Evolutionary conservation across 805 yeast species (phyloP), one percentile per base, ranked within the genome.

Genomic region (Zygotorulaspora florentina): DNA sequence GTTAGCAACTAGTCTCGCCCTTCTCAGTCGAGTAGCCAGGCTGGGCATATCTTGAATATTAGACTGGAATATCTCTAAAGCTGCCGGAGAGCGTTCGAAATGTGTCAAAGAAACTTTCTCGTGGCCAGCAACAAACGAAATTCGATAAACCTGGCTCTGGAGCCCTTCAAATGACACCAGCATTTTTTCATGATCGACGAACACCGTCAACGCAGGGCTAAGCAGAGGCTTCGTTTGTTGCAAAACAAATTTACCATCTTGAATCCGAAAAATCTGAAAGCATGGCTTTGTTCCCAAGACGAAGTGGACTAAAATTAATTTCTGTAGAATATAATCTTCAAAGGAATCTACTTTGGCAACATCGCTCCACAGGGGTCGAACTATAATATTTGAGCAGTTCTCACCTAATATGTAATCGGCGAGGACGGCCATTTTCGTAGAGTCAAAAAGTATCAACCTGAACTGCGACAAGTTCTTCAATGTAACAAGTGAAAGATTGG

Each of bases 401-500:
- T 35, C 18, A 5, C 23, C 38, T 18, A 29, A 35, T 11, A 15
- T 39, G 12, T 30, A 28, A 8, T 13, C 4, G n/a, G 41, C 28
- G 6, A 39, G 15, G 15, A 42, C 18, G 16, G 28, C 20, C 46
- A 42, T 44, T 9, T 9, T 17, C 8, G 23, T 8, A 31, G 25
- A 35, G 18, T 45, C 47, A 15, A 48, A 48, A 28, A 48, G 47
- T 6, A 25, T 23, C 10, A 40, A 18, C 3, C 27, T 25, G 8
- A 35, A 8, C 15, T 15, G 29, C 13, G 20, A 9, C 10, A 26
- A 8, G n/a, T 15, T 20, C 23, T 43, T 39, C 7, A 36, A n/a
- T 12, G 37, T 39, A 12, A 47, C 16, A 12, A 43, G 25, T 6
- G 41, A 35, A 20, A 13, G 17, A 10, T n/a, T 11, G 8, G 40